Conservation (phyloP, 345 rosid species). For the Arabis hirsuta region DNA sequence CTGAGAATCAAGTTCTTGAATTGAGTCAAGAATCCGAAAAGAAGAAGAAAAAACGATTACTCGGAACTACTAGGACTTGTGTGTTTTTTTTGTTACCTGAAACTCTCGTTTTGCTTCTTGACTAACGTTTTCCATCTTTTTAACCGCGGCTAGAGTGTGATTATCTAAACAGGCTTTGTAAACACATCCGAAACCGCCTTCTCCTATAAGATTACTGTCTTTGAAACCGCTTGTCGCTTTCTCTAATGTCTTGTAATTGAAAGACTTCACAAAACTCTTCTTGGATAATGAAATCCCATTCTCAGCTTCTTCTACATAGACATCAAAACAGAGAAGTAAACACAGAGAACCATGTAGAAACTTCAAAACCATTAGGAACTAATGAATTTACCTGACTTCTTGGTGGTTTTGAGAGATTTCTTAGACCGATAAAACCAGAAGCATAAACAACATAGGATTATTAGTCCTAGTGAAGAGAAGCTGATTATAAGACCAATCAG, state of each 20-base stretch:
- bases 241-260: constrained; percentile 68
- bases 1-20: constrained; percentile 50
- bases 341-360: not conserved
- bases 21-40: not conserved
- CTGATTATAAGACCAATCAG: constrained; percentile 55
- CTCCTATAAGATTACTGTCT: constrained; percentile 68
- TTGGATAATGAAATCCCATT: constrained; percentile 45
- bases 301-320: constrained; percentile 40
- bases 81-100: constrained; percentile 55
- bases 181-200: constrained; percentile 90
- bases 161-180: constrained; percentile 71
- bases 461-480: constrained; percentile 53
- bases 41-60: not conserved
- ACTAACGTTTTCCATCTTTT: constrained; percentile 66
- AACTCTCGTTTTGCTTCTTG: constrained; percentile 80
- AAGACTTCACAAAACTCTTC: constrained; percentile 49
- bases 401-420: constrained; percentile 47
- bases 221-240: constrained; percentile 73
- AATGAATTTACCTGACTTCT: constrained; percentile 55
- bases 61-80: not conserved
- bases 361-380: not conserved
- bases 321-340: constrained; percentile 22
- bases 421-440: constrained; percentile 37
- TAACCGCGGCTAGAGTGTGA: constrained; percentile 66
- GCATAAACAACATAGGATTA: constrained; percentile 27